phyloP scores from a whole-genome alignment of 164 flowering plant species.

The Macadamia integrifolia region DNA sequence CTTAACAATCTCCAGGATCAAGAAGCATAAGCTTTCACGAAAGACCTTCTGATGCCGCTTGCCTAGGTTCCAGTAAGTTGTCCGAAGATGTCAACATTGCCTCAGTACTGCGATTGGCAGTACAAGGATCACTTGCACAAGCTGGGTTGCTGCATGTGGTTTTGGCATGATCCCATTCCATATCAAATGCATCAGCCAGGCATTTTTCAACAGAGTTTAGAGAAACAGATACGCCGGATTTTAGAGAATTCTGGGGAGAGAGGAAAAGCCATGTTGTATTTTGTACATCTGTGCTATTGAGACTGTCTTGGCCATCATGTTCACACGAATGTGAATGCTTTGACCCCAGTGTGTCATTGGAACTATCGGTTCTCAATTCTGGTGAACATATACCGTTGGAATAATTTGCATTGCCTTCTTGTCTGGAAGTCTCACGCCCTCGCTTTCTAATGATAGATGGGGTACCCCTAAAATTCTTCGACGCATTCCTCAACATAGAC shows the following conservation, averaged over 20 bases:
- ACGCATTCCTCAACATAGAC: constrained; percentile 39
- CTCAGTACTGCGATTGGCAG: constrained; percentile 9
- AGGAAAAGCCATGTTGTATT: constrained; percentile 20
- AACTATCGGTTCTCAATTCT: constrained; percentile 12
- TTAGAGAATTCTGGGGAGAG: constrained; percentile 13
- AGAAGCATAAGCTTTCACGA: constrained; percentile 2
- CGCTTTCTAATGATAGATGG: constrained; percentile 54
- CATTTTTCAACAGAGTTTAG: constrained; percentile 28
- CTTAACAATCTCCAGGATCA: constrained; percentile 6
- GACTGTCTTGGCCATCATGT: constrained; percentile 6
- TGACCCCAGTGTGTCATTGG: constrained; percentile 2
- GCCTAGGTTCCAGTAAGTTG: constrained; percentile 13
- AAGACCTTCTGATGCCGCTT: constrained; percentile 2
- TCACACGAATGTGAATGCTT: background rate
- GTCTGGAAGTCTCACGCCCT: constrained; percentile 8
- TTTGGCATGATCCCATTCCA: constrained; percentile 19
- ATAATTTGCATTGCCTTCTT: constrained; percentile 5
- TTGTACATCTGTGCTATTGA: constrained; percentile 7
- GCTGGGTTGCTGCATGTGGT: constrained; percentile 6
- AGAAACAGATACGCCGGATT: constrained; percentile 5
- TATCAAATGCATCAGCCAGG: constrained; percentile 28
- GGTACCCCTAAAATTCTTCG: constrained; percentile 30
- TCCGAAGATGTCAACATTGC: background rate
- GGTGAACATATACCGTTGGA: constrained; percentile 15
- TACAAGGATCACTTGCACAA: constrained; percentile 9